Evolutionary conservation across 257 asterid genomes (phyloP).

Genomic region (Agastache rugosa): DNA sequence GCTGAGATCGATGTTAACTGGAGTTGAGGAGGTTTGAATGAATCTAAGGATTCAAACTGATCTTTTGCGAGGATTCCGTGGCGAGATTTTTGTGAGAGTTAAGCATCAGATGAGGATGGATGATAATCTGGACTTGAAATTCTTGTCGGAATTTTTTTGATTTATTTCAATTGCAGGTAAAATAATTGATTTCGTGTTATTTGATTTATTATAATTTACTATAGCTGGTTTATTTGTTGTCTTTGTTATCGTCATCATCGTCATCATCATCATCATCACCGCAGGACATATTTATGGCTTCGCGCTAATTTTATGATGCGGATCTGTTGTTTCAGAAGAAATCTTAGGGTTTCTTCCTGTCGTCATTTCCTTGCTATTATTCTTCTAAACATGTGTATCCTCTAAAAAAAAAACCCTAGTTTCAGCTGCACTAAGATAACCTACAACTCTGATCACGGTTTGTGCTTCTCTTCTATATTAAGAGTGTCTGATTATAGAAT

Average conservation of each 20-base stretch:
- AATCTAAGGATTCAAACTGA: constrained; percentile 33
- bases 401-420: constrained; percentile 66
- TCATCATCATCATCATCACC: constrained; percentile 25
- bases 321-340: constrained; percentile 44
- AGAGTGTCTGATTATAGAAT: constrained; percentile 19
- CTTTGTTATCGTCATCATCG: constrained; percentile 22
- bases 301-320: constrained; percentile 33
- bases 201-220: constrained; percentile 5
- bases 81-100: constrained; percentile 36
- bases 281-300: constrained; percentile 25
- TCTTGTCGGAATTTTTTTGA: constrained; percentile 25
- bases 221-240: constrained; percentile 18
- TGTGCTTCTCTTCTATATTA: constrained; percentile 28
- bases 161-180: constrained; percentile 41
- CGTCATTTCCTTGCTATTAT: constrained; percentile 5
- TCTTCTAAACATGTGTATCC: constrained; percentile 4
- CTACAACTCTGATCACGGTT: constrained; percentile 36
- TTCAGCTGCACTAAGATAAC: constrained; percentile 44
- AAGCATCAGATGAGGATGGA: constrained; percentile 38
- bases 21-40: constrained; percentile 31
- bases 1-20: constrained; percentile 34
- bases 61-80: constrained; percentile 24
- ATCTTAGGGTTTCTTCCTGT: constrained; percentile 42
- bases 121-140: constrained; percentile 26
- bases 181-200: constrained; percentile 4